phyloP scores from a whole-genome alignment of 2,329 filamentous ascomycete genomes.

The Alternaria solani region DNA sequence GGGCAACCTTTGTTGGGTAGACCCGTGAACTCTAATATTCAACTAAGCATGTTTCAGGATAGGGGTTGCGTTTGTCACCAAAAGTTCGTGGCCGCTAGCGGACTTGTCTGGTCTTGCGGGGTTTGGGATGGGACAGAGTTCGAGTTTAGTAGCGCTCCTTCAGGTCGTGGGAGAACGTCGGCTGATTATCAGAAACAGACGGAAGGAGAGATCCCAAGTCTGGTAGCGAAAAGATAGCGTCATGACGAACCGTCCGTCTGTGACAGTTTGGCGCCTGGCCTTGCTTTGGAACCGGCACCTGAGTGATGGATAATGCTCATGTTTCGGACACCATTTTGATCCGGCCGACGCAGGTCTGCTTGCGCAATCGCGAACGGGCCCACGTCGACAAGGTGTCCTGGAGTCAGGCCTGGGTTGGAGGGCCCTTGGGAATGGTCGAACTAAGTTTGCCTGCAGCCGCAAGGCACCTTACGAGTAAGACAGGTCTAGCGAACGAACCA shows the following conservation, averaged over 20 bases:
- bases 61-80: slow-evolving; percentile 14
- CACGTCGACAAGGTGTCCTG: slow-evolving; percentile 9
- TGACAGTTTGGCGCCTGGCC: slow-evolving; percentile 13
- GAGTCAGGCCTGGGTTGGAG: background rate
- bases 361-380: slow-evolving; percentile 37
- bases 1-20: slow-evolving; percentile 12
- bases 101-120: slow-evolving; percentile 3
- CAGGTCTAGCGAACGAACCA: slow-evolving; percentile 26
- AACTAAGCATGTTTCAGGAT: slow-evolving; percentile 31
- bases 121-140: background rate
- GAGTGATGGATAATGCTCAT: slow-evolving; percentile 5
- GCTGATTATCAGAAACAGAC: background rate
- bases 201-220: background rate
- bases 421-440: slow-evolving; percentile 14
- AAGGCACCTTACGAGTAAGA: slow-evolving; percentile 14
- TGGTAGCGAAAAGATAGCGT: slow-evolving; percentile 4
- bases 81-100: slow-evolving; percentile 3
- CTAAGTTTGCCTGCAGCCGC: slow-evolving; percentile 28
- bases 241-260: slow-evolving; percentile 8
- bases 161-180: slow-evolving; percentile 6
- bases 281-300: slow-evolving; percentile 10
- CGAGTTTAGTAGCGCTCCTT: slow-evolving; percentile 3
- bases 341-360: slow-evolving; percentile 18
- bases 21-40: slow-evolving; percentile 35
- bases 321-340: slow-evolving; percentile 10